Base-by-base conservation (phyloP, 345 rosid genomes). In the Excoecaria agallocha region DNA sequence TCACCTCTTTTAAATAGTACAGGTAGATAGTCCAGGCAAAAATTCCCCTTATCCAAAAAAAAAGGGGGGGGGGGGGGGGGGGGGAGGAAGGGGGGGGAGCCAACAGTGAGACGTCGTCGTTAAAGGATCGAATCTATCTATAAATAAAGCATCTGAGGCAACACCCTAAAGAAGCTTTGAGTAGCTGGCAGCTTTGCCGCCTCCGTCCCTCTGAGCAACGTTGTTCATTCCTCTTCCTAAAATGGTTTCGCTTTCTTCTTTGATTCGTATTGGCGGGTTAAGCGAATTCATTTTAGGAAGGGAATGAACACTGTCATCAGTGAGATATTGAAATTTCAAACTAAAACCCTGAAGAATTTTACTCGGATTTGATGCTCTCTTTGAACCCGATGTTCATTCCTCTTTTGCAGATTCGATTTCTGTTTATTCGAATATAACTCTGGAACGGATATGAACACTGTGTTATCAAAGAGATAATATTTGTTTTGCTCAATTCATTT, bases 221-320 rank as follows among this genome's bases (percentile, higher is more conserved):
- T 8, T 67, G 58, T 74, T 74, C 77, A 67, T 74, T 74, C 77
- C 77, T 66, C 77, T 74, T 74, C 77, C 77, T 74, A 74, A 74
- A 74, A 74, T 74, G 72, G 77, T 11, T 74, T 74, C 59, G 56
- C 72, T 67, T 74, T 66, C 6, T 55, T 37, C 45, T 39, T 5
- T 41, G 22, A 46, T 3, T 25, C 15, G 4, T 50, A 5, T 8
- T 30, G 3, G 11, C 0, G n/a, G 3, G 51, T 13, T 30, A 72
- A 72, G 76, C 9, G 35, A 74, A 66, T 49, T 49, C 77, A 67
- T 74, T 74, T 74, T 74, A 74, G 77, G 77, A 74, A 57, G 66
- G 38, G 77, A 74, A 74, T 46, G 77, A 74, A 66, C 50, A 37
- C 15, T 67, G 77, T 74, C 12, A 17, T 19, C 35, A 49, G 72